Evolutionary conservation across 2,329 filamentous ascomycete species (phyloP), one percentile per base, ranked within the genome.

Genomic region (Aphanocladium album): DNA sequence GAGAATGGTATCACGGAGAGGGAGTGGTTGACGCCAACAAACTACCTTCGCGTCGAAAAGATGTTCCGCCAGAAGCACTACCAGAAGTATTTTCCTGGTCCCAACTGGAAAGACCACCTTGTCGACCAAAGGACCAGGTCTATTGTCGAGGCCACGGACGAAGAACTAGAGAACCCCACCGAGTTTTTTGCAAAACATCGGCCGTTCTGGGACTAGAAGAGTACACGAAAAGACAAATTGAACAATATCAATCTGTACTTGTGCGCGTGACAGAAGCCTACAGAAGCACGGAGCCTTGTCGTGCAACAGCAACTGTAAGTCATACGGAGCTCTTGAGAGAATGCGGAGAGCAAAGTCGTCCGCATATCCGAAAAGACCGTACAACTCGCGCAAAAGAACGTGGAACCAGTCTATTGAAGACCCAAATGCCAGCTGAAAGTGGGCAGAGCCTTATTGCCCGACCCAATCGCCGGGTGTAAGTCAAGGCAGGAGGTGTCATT

Each of bases 31-130:
- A 58, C 56, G 21, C 46, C 56, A 33, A 41, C 33, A 1, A 58
- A 51, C 46, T 58, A 58, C 33, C 56, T 58, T 17, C 8, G 56
- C 21, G 46, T 58, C 3, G 21, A 58, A 58, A 58, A 43, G 30
- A 33, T 9, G 33, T 25, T 25, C 16, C 1, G 7, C 6, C 30
- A 41, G 33, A 57, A 50, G 19, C 55, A 50, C 33, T 39, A 41
- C 16, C 46, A 51, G 35, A 4, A n/a, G 17, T 11, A 5, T 17
- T 33, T 17, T 19, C 21, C 33, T 14, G 55, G 33, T 6, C 46
- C 45, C 43, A 50, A 51, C 27, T 58, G 56, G 56, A 51, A 51
- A 33, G 56, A 58, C n/a, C 21, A 51, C 17, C 21, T 43, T 30
- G 1, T 4, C 21, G 33, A 50, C 30, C n/a, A 50, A 43, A 49